Percentiles rank a stretch among this genome's conserved stretches.
Evolutionary conservation across 768 basidiomycete genomes (phyloP).

Genomic region (Leucocoprinus leucothites): DNA sequence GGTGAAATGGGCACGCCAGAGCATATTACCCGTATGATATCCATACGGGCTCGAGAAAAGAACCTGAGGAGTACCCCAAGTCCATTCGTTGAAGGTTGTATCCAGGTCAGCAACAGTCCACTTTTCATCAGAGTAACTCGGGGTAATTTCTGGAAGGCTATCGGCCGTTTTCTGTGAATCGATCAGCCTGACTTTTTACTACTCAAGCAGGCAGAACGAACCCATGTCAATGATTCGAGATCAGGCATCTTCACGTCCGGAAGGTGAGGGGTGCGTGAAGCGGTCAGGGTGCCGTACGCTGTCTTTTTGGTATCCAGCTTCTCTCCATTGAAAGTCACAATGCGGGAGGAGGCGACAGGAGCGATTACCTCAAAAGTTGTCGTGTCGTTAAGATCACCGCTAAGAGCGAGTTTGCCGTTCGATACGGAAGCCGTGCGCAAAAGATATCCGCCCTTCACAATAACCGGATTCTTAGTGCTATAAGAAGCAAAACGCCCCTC

Average conservation of each 20-base stretch:
- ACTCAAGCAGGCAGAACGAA: slow-evolving; percentile 14
- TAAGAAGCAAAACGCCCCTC: slow-evolving; percentile 33
- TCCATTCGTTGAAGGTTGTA: slow-evolving; percentile 38
- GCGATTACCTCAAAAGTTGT: slow-evolving; percentile 45
- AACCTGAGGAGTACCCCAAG: slow-evolving; percentile 35
- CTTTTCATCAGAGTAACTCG: slow-evolving; percentile 35
- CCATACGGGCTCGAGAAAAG: slow-evolving; percentile 50
- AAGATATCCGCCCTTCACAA: slow-evolving; percentile 48
- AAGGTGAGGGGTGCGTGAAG: slow-evolving; percentile 26
- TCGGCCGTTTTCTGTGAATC: slow-evolving; percentile 34
- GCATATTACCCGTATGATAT: slow-evolving; percentile 48
- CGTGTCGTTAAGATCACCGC: slow-evolving; percentile 42
- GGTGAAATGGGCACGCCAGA: slow-evolving; percentile 51
- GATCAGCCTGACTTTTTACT: neutral
- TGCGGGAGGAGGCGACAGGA: slow-evolving; percentile 33
- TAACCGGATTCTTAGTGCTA: slow-evolving; percentile 39
- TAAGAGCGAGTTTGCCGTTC: slow-evolving; percentile 35
- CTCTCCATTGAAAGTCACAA: slow-evolving; percentile 42
- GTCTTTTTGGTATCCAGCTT: slow-evolving; percentile 31
- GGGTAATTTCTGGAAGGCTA: slow-evolving; percentile 39
- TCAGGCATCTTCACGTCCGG: slow-evolving; percentile 33
- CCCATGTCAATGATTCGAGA: slow-evolving; percentile 34
- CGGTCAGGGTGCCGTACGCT: slow-evolving; percentile 37
- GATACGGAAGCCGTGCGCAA: slow-evolving; percentile 35
- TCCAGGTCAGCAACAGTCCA: slow-evolving; percentile 43